Base-by-base conservation (phyloP, 2,329 filamentous ascomycete species). In the Epichloe aotearoae region DNA sequence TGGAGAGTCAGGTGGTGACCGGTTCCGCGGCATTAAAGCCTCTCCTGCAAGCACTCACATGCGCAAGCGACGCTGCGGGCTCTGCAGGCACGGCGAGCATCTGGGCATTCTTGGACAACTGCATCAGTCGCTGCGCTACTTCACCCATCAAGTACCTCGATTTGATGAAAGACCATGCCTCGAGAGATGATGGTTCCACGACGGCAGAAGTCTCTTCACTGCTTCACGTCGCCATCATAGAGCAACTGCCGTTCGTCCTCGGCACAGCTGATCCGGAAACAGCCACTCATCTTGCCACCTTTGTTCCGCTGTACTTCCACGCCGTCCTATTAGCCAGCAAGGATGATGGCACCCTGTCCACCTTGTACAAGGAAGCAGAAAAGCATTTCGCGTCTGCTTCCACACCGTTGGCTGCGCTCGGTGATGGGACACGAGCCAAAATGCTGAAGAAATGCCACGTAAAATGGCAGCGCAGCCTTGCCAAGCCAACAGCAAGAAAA, bases 121-220 rank as follows among this genome's bases (percentile, higher is more conserved):
- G 88, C 64, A 73, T 87, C 49, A 80, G 80, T 33, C 80, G 90
- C 23, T 86, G 87, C 57, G 82, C 83, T 15, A 82, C 71, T 2
- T 83, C 84, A 23, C 86, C 88, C 0, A 83, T 94, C 60, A 94
- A 88, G 62, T 91, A 95, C 60, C 80, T 93, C 30, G 85, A 93
- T 54, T 71, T 81, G 60, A 66, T 87, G 26, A 74, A 82, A 50
- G 74, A 79, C 40, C 65, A 64, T 36, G 46, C 61, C 4, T 57
- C 58, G 3, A 61, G 61, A 12, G 59, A 58, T 42, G 55, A 63
- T 40, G 56, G 66, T n/a, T 55, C 62, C 2, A 38, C 51, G 2
- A 48, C 57, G 4, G 48, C 49, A 10, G n/a, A 57, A 44, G 20
- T 58, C 57, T 45, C 61, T 11, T 88, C 85, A 57, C 74, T 88